Conservation (phyloP, 1,284 basidiomycete genomes). For the Kwoniella shivajii region DNA sequence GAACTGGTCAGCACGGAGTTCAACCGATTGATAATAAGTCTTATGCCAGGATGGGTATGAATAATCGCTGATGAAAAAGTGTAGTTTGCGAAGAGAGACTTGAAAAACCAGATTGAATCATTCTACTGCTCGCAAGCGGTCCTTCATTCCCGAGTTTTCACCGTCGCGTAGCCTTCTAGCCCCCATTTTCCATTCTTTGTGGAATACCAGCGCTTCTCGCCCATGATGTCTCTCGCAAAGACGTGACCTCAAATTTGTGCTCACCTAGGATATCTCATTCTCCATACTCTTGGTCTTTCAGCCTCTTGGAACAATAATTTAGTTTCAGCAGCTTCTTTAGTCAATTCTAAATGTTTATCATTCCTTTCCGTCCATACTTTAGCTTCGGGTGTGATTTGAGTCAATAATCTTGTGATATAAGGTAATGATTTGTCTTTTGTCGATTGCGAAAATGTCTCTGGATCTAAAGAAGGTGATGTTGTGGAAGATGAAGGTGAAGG, state of each 20-base stretch:
- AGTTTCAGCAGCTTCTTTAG: slow-evolving; percentile 50
- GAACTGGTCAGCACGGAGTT: neutral
- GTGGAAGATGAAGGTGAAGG: slow-evolving; percentile 37
- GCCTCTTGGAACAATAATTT: slow-evolving; percentile 56
- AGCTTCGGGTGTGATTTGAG: slow-evolving; percentile 41
- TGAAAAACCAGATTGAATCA: no score
- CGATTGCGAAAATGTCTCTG: slow-evolving; percentile 31
- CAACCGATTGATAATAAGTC: neutral
- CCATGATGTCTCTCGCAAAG: no score
- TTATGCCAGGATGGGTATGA: no score
- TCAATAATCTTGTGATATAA: slow-evolving; percentile 49
- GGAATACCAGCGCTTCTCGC: no score
- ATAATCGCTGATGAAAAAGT: no score
- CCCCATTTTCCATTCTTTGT: no score
- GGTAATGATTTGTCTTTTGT: slow-evolving; percentile 30
- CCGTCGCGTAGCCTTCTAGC: no score
- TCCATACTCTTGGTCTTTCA: slow-evolving; percentile 50
- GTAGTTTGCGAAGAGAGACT: no score
- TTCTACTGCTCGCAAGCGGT: no score
- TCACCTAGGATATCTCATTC: slow-evolving; percentile 54
- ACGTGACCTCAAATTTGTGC: neutral
- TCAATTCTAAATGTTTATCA: slow-evolving; percentile 54
- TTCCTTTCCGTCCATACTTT: slow-evolving; percentile 46
- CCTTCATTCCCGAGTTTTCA: no score
- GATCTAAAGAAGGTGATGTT: slow-evolving; percentile 42